Evolutionary conservation across 2,329 filamentous ascomycete genomes (phyloP), one percentile per base, ranked within the genome.

Genomic region (Drechmeria coniospora): DNA sequence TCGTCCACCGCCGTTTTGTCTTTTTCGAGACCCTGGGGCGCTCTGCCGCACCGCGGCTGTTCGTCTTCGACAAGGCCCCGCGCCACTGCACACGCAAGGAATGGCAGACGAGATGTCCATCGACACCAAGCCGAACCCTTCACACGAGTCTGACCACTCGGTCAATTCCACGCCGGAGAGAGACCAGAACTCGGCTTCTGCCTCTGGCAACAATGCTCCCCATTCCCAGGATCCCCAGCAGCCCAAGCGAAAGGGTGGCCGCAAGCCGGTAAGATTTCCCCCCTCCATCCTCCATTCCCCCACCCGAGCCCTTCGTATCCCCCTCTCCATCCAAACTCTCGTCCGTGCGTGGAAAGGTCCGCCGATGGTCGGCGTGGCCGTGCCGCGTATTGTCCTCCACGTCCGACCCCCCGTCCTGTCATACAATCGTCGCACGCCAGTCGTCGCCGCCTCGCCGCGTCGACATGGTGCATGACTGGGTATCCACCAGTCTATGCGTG

Each of bases 191-290:
- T 37, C 38, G 27, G 45, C 51, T 27, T 42, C 52, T 30, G 45
- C 51, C 31, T 43, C 42, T 37, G 41, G 28, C 38, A 49, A 44
- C 37, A 43, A 43, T 32, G 46, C 44, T 36, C 47, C 54, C 16
- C 65, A 65, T 36, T 47, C 54, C 16, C 65, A 65, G 39, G 68
- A 73, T 44, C 54, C 51, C 40, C 68, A 69, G 47, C 70, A 73
- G 36, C 84, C 86, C 50, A 98, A 98, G 66, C 75, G 90, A 49
- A 98, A 98, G 64, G 90, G 90, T 47, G 90, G 90, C 36, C 77
- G 90, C 49, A 98, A 95, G 63, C 90, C 90, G 49, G 90, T 95
- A 74, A 54, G 68, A 93, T 26, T 18, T 26, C 17, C 19, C 15
- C 19, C 15, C 19, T 25, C 10, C 17, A 20, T 27, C 23, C 22